These are phyloP conservation scores for Mitragyna speciosa DNA, from an alignment of 257 asterid genomes.

Conservation along the genomic window DNA sequence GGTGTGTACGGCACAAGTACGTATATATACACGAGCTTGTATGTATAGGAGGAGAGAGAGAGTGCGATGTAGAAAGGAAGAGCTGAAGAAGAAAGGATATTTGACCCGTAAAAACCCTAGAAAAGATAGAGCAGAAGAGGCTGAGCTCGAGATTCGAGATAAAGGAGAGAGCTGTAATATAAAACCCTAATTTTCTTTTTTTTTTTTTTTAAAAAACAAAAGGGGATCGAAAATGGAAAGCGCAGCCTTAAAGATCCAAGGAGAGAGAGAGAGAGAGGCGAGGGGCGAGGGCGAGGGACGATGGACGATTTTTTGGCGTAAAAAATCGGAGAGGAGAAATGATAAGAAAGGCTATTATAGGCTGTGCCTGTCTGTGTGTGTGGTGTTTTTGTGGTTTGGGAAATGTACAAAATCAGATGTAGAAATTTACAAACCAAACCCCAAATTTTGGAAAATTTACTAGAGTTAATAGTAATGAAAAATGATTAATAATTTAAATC, in stretches of 20 bases:
- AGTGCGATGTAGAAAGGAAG: background rate
- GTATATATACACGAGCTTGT: conserved; percentile 10
- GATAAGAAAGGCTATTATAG: conserved; percentile 5
- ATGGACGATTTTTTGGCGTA: conserved; percentile 14
- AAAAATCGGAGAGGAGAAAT: conserved; percentile 16
- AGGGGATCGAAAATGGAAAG: conserved; percentile 22
- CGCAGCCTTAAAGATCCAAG: conserved; percentile 40
- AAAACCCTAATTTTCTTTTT: conserved; percentile 37
- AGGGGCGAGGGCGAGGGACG: background rate
- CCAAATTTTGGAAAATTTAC: too few relatives aligned
- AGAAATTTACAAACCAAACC: conserved; percentile 21
- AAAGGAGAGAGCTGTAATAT: conserved; percentile 19
- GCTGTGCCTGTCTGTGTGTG: background rate
- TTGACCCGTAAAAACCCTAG: conserved; percentile 62
- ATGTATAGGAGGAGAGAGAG: conserved; percentile 19
- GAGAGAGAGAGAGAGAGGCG: background rate
- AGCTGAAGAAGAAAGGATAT: conserved; percentile 7
- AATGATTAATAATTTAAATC: too few relatives aligned
- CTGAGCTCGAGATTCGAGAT: conserved; percentile 32
- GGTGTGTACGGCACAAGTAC: background rate
- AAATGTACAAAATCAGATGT: conserved; percentile 17
- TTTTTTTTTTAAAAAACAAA: conserved; percentile 17
- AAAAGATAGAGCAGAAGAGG: conserved; percentile 12
- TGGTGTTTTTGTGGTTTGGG: too few relatives aligned
- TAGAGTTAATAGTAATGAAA: too few relatives aligned